phyloP scores from a whole-genome alignment of 2,329 filamentous ascomycete species.

The Aureobasidium sp. region DNA sequence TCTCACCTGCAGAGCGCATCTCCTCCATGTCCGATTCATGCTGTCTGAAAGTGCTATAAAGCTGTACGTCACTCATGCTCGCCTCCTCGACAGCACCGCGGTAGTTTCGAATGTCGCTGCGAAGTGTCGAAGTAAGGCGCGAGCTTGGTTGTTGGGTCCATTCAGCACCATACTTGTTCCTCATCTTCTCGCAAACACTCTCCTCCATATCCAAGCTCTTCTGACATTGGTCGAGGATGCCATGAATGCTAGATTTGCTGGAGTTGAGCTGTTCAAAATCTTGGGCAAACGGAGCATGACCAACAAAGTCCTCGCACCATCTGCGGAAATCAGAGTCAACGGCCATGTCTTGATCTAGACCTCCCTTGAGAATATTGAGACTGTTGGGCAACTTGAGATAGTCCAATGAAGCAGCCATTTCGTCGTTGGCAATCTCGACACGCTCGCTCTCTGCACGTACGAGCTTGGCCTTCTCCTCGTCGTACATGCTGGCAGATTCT shows the following conservation, averaged over 20 bases:
- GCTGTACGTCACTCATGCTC: constrained; percentile 71
- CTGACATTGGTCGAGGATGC: constrained; percentile 66
- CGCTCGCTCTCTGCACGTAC: constrained; percentile 88
- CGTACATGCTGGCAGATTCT: constrained; percentile 91
- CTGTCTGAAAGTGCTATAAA: constrained; percentile 75
- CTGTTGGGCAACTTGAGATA: constrained; percentile 86
- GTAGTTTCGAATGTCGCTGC: constrained; percentile 81
- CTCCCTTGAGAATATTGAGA: constrained; percentile 84
- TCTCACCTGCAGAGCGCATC: constrained; percentile 83
- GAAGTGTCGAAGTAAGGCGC: constrained; percentile 75
- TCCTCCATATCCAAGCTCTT: constrained; percentile 96
- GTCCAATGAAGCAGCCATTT: constrained; percentile 92
- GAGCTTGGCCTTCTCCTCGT: constrained; percentile 96
- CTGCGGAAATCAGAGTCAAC: constrained; percentile 86
- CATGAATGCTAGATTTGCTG: constrained; percentile 67
- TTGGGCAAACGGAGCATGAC: constrained; percentile 67
- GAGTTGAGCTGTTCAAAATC: constrained; percentile 72
- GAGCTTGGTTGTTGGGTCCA: constrained; percentile 98
- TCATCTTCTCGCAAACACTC: constrained; percentile 97
- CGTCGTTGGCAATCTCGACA: constrained; percentile 84
- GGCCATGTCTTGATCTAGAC: constrained; percentile 78
- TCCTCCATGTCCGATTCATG: constrained; percentile 87
- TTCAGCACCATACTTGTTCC: constrained; percentile 88
- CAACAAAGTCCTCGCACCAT: constrained; percentile 90
- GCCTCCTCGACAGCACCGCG: constrained; percentile 85